These are phyloP conservation scores for Incumbomyces delicatus DNA, from an alignment of 2,329 filamentous ascomycete genomes.

Conservation along the genomic window DNA sequence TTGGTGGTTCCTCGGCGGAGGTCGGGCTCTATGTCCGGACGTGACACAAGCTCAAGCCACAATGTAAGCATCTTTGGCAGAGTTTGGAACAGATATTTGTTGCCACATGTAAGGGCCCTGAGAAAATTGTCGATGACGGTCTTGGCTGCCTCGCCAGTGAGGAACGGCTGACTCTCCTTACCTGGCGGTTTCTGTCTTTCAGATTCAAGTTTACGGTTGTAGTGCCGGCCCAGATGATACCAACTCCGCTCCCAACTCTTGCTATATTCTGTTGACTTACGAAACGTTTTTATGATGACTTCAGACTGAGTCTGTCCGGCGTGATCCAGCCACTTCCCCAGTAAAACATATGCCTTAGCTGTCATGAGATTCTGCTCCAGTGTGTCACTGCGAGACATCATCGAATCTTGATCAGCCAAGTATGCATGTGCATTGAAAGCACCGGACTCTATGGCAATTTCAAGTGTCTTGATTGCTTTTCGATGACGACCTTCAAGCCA, in stretches of 20 bases:
- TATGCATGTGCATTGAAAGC: slow-evolving; percentile 52
- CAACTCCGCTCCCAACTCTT: slow-evolving; percentile 84
- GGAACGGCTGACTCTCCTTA: slow-evolving; percentile 65
- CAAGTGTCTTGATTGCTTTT: slow-evolving; percentile 85
- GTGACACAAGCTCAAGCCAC: slow-evolving; percentile 83
- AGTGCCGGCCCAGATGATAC: slow-evolving; percentile 93
- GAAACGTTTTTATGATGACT: slow-evolving; percentile 71
- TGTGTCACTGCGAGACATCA: slow-evolving; percentile 30
- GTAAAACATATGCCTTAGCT: slow-evolving; percentile 67
- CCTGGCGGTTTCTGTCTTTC: slow-evolving; percentile 67
- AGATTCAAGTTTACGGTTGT: slow-evolving; percentile 89
- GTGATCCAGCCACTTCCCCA: slow-evolving; percentile 93
- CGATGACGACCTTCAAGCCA: slow-evolving; percentile 91
- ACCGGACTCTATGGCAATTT: slow-evolving; percentile 73
- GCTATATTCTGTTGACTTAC: slow-evolving; percentile 52
- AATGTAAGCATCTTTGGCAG: slow-evolving; percentile 83
- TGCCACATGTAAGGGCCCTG: slow-evolving; percentile 74
- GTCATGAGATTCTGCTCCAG: slow-evolving; percentile 43
- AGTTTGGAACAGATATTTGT: slow-evolving; percentile 93
- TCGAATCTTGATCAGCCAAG: slow-evolving; percentile 27
- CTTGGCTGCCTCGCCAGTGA: slow-evolving; percentile 75
- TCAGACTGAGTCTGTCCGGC: slow-evolving; percentile 86
- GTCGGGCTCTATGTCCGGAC: slow-evolving; percentile 53
- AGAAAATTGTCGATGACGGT: slow-evolving; percentile 91
- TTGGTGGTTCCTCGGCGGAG: slow-evolving; percentile 39